These are phyloP conservation scores for Neocallimastix lanati DNA, from an alignment of 192 early-diverging fungal species.

Conservation along the genomic window DNA sequence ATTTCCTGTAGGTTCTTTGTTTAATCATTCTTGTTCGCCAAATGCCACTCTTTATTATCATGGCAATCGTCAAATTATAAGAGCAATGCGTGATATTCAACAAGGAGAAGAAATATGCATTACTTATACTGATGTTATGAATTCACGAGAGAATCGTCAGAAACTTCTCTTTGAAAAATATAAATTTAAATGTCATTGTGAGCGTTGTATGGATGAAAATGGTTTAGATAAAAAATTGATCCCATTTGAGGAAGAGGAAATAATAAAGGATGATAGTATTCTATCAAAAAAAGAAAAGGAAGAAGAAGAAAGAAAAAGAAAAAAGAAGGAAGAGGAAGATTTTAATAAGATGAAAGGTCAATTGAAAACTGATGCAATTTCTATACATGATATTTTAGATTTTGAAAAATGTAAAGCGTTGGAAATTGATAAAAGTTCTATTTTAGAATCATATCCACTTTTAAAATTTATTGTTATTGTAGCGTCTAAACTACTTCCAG, in stretches of 20 bases:
- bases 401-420: not conserved
- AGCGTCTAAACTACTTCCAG: not conserved
- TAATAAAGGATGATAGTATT: not conserved
- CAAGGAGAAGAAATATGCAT: constrained; percentile 29
- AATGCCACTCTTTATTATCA: constrained; percentile 38
- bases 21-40: constrained; percentile 50
- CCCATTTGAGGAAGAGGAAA: not conserved
- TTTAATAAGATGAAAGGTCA: not conserved
- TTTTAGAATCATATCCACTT: not conserved
- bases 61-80: constrained; percentile 21
- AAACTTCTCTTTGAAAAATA: constrained; percentile 19
- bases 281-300: too few relatives aligned
- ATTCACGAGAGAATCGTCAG: constrained; percentile 7
- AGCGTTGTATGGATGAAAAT: constrained; percentile 10
- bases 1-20: constrained; percentile 33
- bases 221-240: not conserved
- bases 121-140: constrained; percentile 36
- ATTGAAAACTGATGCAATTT: not conserved
- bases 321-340: not conserved
- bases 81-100: constrained; percentile 25
- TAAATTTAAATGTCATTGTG: constrained; percentile 24
- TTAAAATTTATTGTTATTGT: not conserved
- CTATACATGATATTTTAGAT: not conserved
- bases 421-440: not conserved
- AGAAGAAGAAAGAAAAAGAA: not conserved